Base-by-base conservation (phyloP, 176 grass and related monocot genomes). In the Aegilops longissima region DNA sequence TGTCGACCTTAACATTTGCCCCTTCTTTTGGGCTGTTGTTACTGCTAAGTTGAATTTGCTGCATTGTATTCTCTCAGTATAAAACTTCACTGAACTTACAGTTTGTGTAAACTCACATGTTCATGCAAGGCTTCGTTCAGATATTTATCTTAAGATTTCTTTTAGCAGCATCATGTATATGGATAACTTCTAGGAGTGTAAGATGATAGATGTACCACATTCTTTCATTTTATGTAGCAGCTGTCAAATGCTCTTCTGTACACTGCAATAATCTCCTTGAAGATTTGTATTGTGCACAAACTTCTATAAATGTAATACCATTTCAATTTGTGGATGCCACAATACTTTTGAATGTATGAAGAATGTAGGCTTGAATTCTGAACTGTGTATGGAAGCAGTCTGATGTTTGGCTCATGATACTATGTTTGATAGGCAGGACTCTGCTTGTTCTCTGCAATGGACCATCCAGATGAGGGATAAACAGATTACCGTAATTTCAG, bases 381-480 rank as follows among this genome's bases (percentile, higher is more conserved):
- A 79, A 83, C 47, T 52, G 79, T 73, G 36, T 13, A 44, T 47
- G 31, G 25, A 79, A 85, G 20, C 21, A 65, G 79, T 84, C 72
- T 93, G 73, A 86, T 81, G 58, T n/a, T 81, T 79, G 40, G 5
- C 70, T 86, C 51, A 54, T 2, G 51, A 54, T 54, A 54, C 16
- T 16, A 54, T 73, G 52, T 81, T 80, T 65, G 12, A 94, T 92
- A 85, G 82, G 76, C 93, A 98, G 95, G 89, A 92, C 83, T 98
- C 95, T 88, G 35, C 80, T 90, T 98, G 85, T 90, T 85, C 91
- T 85, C 56, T 98, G 85, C 89, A 95, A 82, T 90, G 85, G 83
- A 89, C 76, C 18, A 87, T 93, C 85, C 93, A 95, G 73, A 89
- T 86, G 73, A 93, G 90, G 86, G 95, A 98, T 52, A 95, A 85